Evolutionary conservation across 2,329 filamentous ascomycete species (phyloP), one percentile per base, ranked within the genome.

Genomic region (Aspergillus sp.): DNA sequence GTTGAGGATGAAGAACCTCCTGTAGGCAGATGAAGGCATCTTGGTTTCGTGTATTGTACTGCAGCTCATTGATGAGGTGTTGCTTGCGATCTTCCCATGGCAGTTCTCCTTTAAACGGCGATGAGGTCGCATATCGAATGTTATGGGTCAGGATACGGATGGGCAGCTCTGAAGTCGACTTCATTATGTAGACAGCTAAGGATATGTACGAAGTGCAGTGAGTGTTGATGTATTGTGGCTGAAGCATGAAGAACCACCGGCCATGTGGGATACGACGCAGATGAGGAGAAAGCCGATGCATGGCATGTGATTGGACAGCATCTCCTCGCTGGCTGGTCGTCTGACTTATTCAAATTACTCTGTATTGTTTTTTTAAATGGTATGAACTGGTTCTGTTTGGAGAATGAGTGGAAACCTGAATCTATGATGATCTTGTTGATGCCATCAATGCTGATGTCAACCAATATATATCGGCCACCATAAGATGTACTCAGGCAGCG

Each of bases 71-170:
- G 34, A 76, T 46, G 4, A 79, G 58, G 4, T 64, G 58, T 11
- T 69, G 67, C 42, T 59, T 63, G 28, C 77, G 72, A 12, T 72
- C 63, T 3, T 59, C 48, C 77, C 77, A 81, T 9, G 67, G 70
- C 32, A 67, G 62, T 54, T 81, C 77, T 34, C 74, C 73, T 47
- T 63, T 61, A 53, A 75, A 75, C 0, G 73, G 75, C 1, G 58
- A 59, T 1, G 65, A 58, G 10, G 74, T 77, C 7, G 74, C 76
- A 64, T 78, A 79, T 41, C 77, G 75, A 40, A 81, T 78, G 52
- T 80, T 81, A 60, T 79, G 75, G 30, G 75, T 77, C 30, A 79
- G 52, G 40, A 80, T 60, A 34, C 77, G 74, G 36, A 80, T 47
- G 2, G 64, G 61, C 10, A 72, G 53, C 8, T 45, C 46, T 27